Evolutionary conservation across 192 early-diverging fungal species (phyloP).

Genomic region (Glomus cerebriforme): DNA sequence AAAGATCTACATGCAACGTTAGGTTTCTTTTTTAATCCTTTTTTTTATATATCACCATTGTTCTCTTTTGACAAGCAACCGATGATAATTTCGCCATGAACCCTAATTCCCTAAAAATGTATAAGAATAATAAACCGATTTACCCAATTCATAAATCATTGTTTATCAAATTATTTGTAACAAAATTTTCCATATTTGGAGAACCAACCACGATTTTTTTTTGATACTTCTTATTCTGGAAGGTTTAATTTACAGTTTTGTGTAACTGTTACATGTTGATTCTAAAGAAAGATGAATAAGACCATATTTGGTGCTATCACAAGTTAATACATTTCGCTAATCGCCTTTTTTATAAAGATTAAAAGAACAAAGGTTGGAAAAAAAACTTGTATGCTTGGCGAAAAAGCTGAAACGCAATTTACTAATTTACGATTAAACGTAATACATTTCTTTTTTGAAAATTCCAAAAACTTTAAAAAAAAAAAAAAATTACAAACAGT

Average conservation of each 20-base stretch:
- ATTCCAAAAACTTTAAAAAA: not conserved
- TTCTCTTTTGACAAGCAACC: no score
- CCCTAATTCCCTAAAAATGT: no score
- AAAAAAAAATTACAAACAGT: no score
- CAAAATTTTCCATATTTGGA: no score
- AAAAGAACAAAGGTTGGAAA: not conserved
- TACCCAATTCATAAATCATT: no score
- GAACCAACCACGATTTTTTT: no score
- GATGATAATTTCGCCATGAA: no score
- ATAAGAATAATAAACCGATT: no score
- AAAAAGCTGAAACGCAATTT: not conserved
- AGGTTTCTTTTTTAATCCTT: no score
- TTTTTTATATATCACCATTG: no score
- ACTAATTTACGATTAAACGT: not conserved
- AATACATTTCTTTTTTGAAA: not conserved
- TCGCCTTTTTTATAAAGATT: not conserved
- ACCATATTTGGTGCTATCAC: not conserved
- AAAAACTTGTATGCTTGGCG: not conserved
- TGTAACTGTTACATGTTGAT: not conserved
- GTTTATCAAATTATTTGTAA: no score
- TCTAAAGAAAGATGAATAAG: not conserved
- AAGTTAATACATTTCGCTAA: not conserved
- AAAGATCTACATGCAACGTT: no score
- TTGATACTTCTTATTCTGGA: not conserved
- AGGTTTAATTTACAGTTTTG: not conserved